A percentile compares a stretch with the other conserved stretches of the same genome.
These are phyloP conservation scores for Schoenoplectus tabernaemontani DNA, from an alignment of 202 grass and related monocot genomes.

Conservation along the genomic window DNA sequence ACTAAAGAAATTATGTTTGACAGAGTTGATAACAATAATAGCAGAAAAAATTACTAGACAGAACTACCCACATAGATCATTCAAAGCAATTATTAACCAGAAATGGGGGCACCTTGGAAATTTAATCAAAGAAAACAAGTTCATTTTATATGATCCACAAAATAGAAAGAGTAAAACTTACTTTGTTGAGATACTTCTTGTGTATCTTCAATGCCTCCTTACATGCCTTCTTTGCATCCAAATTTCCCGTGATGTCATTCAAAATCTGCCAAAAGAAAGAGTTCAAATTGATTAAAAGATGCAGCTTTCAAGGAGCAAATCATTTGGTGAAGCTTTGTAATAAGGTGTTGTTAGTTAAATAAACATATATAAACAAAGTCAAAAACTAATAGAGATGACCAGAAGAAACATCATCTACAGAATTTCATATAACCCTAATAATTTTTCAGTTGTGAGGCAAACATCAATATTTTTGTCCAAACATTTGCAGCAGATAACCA, in stretches of 20 bases:
- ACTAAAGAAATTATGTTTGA: background rate
- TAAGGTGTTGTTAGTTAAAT: too few relatives aligned
- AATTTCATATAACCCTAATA: too few relatives aligned
- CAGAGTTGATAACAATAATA: background rate
- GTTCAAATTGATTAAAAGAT: too few relatives aligned
- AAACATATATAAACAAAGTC: too few relatives aligned
- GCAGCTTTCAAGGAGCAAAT: background rate
- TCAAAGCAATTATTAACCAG: too few relatives aligned
- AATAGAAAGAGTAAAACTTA: slow-evolving; percentile 20
- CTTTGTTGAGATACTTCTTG: slow-evolving; percentile 59
- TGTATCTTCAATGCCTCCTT: slow-evolving; percentile 64
- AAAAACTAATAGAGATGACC: too few relatives aligned
- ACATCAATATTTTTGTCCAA: too few relatives aligned
- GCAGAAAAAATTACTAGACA: background rate
- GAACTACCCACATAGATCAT: background rate
- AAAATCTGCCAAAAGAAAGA: slow-evolving; percentile 38
- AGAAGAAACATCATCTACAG: too few relatives aligned
- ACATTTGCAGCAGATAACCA: too few relatives aligned
- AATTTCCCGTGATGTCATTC: slow-evolving; percentile 81
- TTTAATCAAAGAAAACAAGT: background rate
- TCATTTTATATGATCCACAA: background rate
- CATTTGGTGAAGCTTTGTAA: too few relatives aligned
- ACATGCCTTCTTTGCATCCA: slow-evolving; percentile 82
- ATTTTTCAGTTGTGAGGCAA: too few relatives aligned
- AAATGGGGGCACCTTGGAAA: too few relatives aligned